Conservation (phyloP, 345 rosid species). For the Sisymbrium altissimum region DNA sequence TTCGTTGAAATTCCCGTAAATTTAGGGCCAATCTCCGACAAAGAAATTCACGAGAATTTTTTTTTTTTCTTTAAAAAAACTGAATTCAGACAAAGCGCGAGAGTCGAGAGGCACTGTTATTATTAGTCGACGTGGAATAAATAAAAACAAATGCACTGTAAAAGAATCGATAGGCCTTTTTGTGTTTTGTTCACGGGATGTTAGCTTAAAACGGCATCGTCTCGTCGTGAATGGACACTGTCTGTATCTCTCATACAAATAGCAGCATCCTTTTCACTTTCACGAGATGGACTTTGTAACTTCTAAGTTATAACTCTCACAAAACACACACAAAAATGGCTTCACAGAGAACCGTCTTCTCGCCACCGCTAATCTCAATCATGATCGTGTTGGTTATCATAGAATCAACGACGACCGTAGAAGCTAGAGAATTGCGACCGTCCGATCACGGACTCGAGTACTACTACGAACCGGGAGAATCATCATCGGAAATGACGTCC, state of each 20-base stretch:
- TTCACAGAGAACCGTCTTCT: background rate
- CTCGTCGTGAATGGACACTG: background rate
- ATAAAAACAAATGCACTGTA: background rate
- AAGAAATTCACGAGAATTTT: constrained; percentile 28
- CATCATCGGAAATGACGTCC: constrained; percentile 46
- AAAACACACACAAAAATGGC: constrained; percentile 2
- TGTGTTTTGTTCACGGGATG: constrained; percentile 15
- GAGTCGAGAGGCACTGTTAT: constrained; percentile 26
- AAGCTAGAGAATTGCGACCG: constrained; percentile 59
- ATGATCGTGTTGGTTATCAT: constrained; percentile 3
- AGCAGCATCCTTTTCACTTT: constrained; percentile 19
- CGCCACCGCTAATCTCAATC: constrained; percentile 19
- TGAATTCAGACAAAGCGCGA: constrained; percentile 22
- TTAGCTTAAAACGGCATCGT: constrained; percentile 12
- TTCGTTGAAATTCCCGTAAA: constrained; percentile 17
- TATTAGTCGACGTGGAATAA: constrained; percentile 14
- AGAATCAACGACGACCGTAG: background rate
- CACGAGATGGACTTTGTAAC: background rate
- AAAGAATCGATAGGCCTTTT: no score
- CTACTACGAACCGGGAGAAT: constrained; percentile 40
- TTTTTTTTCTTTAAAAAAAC: background rate
- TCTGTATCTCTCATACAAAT: background rate
- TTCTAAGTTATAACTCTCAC: background rate
- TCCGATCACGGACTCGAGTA: constrained; percentile 68
- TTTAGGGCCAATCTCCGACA: constrained; percentile 34